Percentiles rank a stretch among this genome's conserved stretches.
Evolutionary conservation across 2,329 filamentous ascomycete genomes (phyloP).

Genomic region (Macroventuria anomochaeta): DNA sequence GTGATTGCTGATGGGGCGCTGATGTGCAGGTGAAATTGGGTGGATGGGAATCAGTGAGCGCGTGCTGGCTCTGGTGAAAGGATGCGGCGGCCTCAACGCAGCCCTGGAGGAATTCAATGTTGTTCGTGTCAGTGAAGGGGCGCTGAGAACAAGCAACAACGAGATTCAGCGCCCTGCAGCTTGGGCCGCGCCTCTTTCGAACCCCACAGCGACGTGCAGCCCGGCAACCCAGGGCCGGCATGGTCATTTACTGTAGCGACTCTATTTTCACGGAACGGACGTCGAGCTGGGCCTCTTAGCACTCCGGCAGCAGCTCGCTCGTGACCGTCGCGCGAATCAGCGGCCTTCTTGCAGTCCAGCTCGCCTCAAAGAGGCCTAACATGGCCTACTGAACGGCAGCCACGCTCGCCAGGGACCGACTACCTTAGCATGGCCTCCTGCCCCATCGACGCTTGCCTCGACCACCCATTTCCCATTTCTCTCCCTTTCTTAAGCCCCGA

Average conservation of each 20-base stretch:
- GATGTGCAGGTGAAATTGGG: slow-evolving; percentile 10
- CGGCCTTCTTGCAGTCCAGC: slow-evolving; percentile 4
- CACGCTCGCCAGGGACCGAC: slow-evolving; percentile 14
- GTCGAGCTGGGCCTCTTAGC: slow-evolving; percentile 9
- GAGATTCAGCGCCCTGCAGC: slow-evolving; percentile 14
- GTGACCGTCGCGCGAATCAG: slow-evolving; percentile 16
- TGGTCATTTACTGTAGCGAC: slow-evolving; percentile 18
- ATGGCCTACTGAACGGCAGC: slow-evolving; percentile 13
- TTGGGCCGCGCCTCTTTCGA: slow-evolving; percentile 13
- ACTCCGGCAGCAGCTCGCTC: slow-evolving; percentile 1
- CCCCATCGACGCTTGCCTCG: slow-evolving; percentile 16
- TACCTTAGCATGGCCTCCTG: slow-evolving; percentile 12
- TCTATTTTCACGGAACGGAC: slow-evolving; percentile 1
- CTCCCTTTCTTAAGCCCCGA: slow-evolving; percentile 17
- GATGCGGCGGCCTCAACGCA: neutral
- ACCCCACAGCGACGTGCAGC: slow-evolving; percentile 31
- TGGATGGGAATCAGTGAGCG: neutral
- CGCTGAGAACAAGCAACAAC: neutral
- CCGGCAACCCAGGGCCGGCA: slow-evolving; percentile 17
- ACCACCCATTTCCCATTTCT: slow-evolving; percentile 9
- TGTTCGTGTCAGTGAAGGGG: neutral
- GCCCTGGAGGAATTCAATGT: neutral
- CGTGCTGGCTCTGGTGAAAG: neutral
- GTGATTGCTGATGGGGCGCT: slow-evolving; percentile 17
- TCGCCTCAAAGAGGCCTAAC: neutral